Conservation (phyloP, 108 stramenopile genomes). For the Asterionellopsis glacialis region DNA sequence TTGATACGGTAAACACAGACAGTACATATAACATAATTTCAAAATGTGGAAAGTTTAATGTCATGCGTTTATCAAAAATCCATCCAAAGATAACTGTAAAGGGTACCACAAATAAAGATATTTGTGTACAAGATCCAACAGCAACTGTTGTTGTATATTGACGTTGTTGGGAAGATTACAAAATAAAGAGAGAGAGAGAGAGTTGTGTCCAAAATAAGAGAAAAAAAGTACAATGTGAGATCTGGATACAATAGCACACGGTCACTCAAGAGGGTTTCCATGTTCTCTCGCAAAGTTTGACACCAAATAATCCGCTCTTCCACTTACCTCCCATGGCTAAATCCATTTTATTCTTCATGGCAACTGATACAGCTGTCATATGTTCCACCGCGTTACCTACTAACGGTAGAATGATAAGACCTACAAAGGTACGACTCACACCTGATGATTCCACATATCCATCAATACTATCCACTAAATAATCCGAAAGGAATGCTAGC, state of each 20-base stretch:
- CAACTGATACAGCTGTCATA: slow-evolving; percentile 88
- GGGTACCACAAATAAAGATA: slow-evolving; percentile 89
- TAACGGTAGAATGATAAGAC: slow-evolving; percentile 87
- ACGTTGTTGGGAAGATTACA: too few relatives aligned
- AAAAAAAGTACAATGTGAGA: too few relatives aligned
- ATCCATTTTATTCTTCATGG: slow-evolving; percentile 93
- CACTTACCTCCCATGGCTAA: slow-evolving; percentile 77
- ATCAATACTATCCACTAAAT: slow-evolving; percentile 79
- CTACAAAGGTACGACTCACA: slow-evolving; percentile 84
- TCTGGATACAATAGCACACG: too few relatives aligned
- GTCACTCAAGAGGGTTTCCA: too few relatives aligned
- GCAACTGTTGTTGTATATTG: slow-evolving; percentile 67
- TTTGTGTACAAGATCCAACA: slow-evolving; percentile 82
- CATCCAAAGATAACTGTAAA: slow-evolving; percentile 83
- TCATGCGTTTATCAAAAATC: slow-evolving; percentile 79
- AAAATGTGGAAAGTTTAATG: slow-evolving; percentile 83
- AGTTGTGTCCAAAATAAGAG: neutral
- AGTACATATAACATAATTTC: slow-evolving; percentile 75
- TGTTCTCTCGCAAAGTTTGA: too few relatives aligned
- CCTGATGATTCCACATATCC: slow-evolving; percentile 71
- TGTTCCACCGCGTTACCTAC: slow-evolving; percentile 95
- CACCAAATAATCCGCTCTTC: neutral
- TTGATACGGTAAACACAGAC: slow-evolving; percentile 55
- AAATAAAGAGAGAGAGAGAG: slow-evolving; percentile 5
- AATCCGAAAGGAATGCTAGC: slow-evolving; percentile 80